A percentile compares a stretch with the other conserved stretches of the same genome.
These are phyloP conservation scores for Fusarium palustre DNA, from an alignment of 2,329 filamentous ascomycete species.

Conservation along the genomic window DNA sequence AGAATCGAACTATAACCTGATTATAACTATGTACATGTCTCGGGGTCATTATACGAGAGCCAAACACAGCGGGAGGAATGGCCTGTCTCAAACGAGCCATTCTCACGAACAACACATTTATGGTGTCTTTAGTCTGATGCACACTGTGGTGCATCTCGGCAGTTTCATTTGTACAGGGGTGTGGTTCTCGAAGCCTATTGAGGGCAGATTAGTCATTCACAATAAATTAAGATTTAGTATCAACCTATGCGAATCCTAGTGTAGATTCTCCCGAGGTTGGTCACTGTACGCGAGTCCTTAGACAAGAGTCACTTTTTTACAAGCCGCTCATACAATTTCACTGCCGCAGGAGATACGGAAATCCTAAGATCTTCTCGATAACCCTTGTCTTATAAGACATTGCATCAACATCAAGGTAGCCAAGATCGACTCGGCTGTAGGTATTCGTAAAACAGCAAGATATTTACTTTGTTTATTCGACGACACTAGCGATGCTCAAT, in stretches of 20 bases:
- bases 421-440: neutral
- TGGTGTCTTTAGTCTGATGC: neutral
- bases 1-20: neutral
- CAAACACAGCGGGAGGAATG: neutral
- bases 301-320: neutral
- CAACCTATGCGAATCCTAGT: neutral
- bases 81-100: neutral
- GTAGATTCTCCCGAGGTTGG: neutral
- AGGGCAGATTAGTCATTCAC: neutral
- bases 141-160: neutral
- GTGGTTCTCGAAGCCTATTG: neutral
- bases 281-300: neutral
- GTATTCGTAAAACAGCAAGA: neutral
- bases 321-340: neutral
- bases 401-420: neutral
- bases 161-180: neutral
- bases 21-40: neutral
- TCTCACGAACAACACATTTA: neutral
- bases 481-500: neutral
- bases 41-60: neutral
- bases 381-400: neutral
- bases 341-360: neutral
- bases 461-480: neutral
- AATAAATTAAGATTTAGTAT: neutral
- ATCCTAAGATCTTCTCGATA: neutral